These are phyloP conservation scores for Pseudocohnilembus persalinus DNA, from an alignment of 169 alveolate species.

Conservation along the genomic window DNA sequence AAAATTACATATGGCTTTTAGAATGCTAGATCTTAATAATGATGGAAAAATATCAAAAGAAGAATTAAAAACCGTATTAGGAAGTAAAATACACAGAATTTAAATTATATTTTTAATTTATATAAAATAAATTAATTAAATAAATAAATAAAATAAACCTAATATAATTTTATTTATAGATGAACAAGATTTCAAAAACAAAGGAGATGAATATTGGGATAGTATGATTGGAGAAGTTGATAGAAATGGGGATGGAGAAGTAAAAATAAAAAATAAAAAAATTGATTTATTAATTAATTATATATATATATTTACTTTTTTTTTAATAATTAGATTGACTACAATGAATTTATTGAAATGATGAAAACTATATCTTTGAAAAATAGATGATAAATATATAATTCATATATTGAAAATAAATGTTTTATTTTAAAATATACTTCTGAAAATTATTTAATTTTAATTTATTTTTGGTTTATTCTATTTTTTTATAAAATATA, in stretches of 20 bases:
- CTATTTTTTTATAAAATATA: no score
- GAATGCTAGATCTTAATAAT: slow-evolving; percentile 64
- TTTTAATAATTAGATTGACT: slow-evolving; percentile 31
- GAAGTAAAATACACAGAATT: slow-evolving; percentile 9
- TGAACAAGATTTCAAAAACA: slow-evolving; percentile 21
- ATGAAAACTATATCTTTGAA: slow-evolving; percentile 34
- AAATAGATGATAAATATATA: neutral
- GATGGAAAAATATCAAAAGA: slow-evolving; percentile 64
- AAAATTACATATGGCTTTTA: slow-evolving; percentile 58
- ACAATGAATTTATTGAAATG: slow-evolving; percentile 49
- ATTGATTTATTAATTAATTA: neutral
- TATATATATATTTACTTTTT: neutral
- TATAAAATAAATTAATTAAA: neutral
- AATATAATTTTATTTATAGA: neutral
- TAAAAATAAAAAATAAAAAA: neutral
- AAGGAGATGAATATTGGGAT: slow-evolving; percentile 38
- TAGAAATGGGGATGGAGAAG: slow-evolving; percentile 61
- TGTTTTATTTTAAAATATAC: no score
- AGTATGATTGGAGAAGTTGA: slow-evolving; percentile 56
- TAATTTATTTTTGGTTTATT: no score
- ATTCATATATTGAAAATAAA: neutral
- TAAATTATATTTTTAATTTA: neutral
- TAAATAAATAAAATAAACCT: neutral
- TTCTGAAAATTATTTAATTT: no score
- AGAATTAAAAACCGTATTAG: slow-evolving; percentile 53